These are phyloP conservation scores for Graphium sp. DNA, from an alignment of 2,329 filamentous ascomycete species.

Conservation along the genomic window DNA sequence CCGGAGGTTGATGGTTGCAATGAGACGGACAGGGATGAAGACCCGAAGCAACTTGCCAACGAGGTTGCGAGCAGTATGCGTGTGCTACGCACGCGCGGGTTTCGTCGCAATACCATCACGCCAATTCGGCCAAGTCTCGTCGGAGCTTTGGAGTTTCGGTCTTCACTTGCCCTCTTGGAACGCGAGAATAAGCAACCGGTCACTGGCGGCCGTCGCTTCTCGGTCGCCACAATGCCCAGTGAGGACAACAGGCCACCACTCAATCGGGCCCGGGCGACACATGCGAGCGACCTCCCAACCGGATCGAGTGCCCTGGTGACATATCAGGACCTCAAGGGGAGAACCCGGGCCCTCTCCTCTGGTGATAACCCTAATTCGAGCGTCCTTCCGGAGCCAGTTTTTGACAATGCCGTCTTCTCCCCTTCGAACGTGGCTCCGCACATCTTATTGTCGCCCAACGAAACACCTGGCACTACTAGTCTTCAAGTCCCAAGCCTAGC, in stretches of 20 bases:
- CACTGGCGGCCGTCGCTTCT: slow-evolving; percentile 47
- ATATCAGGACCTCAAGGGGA: too few relatives aligned
- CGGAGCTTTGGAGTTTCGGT: slow-evolving; percentile 84
- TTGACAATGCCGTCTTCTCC: neutral
- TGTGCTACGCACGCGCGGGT: slow-evolving; percentile 50
- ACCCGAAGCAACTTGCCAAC: slow-evolving; percentile 51
- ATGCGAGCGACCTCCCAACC: too few relatives aligned
- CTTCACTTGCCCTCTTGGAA: slow-evolving; percentile 73
- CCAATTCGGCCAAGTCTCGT: slow-evolving; percentile 87
- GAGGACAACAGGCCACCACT: neutral
- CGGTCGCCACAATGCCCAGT: slow-evolving; percentile 8
- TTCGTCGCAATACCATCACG: slow-evolving; percentile 57
- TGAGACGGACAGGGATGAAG: slow-evolving; percentile 29
- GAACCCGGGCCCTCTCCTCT: slow-evolving; percentile 30
- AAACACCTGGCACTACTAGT: too few relatives aligned
- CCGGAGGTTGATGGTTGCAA: slow-evolving; percentile 17
- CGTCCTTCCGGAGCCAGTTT: slow-evolving; percentile 1
- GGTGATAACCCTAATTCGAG: slow-evolving; percentile 14
- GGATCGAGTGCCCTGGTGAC: too few relatives aligned
- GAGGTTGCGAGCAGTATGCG: slow-evolving; percentile 92
- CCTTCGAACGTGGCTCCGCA: too few relatives aligned
- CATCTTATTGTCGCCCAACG: too few relatives aligned
- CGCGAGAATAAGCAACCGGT: slow-evolving; percentile 63
- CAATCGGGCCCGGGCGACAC: slow-evolving; percentile 9
- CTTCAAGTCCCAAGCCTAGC: too few relatives aligned